Conservation (phyloP, 2,329 filamentous ascomycete species). For the Apiospora phragmitis region DNA sequence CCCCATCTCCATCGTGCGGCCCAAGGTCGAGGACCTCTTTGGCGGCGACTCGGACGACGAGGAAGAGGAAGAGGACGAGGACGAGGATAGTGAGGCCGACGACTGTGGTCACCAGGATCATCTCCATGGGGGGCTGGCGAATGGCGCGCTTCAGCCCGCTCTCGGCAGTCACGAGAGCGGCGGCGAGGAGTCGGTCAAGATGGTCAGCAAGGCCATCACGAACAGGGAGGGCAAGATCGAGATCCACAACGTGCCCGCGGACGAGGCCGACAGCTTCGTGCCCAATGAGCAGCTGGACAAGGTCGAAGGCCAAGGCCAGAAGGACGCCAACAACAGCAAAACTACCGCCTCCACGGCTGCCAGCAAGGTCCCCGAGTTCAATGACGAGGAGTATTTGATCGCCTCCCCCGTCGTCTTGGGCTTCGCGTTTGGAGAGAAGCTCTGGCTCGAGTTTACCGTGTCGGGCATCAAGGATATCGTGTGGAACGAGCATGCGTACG, state of each 20-base stretch:
- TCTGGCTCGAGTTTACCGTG: slow-evolving; percentile 87
- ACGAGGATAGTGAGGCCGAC: slow-evolving; percentile 30
- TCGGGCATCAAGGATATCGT: slow-evolving; percentile 77
- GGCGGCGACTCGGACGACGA: slow-evolving; percentile 50
- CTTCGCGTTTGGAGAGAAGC: slow-evolving; percentile 84
- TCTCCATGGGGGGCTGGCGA: neutral
- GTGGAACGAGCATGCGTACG: slow-evolving; percentile 83
- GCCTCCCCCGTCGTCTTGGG: slow-evolving; percentile 83
- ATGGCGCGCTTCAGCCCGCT: slow-evolving; percentile 29
- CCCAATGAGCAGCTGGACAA: slow-evolving; percentile 57
- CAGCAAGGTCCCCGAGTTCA: slow-evolving; percentile 54
- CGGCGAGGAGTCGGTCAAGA: slow-evolving; percentile 33
- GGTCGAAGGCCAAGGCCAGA: slow-evolving; percentile 37
- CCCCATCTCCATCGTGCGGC: slow-evolving; percentile 70
- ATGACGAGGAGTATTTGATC: slow-evolving; percentile 80
- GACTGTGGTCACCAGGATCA: neutral
- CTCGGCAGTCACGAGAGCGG: neutral
- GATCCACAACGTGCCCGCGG: slow-evolving; percentile 35
- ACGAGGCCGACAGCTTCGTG: slow-evolving; percentile 33
- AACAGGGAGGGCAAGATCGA: slow-evolving; percentile 41
- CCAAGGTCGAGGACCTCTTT: slow-evolving; percentile 66
- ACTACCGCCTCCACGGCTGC: slow-evolving; percentile 19
- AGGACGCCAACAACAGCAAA: slow-evolving; percentile 21
- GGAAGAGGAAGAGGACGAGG: slow-evolving; percentile 42
- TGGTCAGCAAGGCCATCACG: slow-evolving; percentile 54